Evolutionary conservation across 345 rosid genomes (phyloP).

Genomic region (Capsella bursapastoris): DNA sequence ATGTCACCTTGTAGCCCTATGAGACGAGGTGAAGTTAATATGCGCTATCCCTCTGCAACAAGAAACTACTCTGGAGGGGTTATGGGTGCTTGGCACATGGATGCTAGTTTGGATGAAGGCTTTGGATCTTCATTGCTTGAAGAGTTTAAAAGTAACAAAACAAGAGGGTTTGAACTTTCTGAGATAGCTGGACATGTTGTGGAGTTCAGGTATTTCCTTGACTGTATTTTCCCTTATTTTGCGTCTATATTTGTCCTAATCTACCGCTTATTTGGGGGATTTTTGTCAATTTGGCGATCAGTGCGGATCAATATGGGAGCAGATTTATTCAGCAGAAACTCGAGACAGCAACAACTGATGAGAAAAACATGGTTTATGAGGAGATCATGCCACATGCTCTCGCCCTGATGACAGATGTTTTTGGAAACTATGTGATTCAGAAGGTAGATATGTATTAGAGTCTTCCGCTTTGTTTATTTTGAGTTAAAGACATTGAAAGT

Average conservation of each 20-base stretch:
- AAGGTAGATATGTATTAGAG: constrained; percentile 55
- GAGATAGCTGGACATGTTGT: constrained; percentile 77
- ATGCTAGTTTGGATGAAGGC: constrained; percentile 55
- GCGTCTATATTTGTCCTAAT: background rate
- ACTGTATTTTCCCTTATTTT: background rate
- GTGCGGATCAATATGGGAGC: constrained; percentile 95
- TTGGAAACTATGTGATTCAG: constrained; percentile 95
- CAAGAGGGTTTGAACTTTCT: constrained; percentile 67
- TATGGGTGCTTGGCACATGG: constrained; percentile 66
- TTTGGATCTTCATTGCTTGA: constrained; percentile 71
- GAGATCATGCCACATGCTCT: constrained; percentile 91
- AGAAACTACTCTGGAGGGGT: constrained; percentile 60
- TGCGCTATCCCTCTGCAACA: constrained; percentile 57
- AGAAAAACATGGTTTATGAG: constrained; percentile 83
- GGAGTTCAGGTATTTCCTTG: constrained; percentile 63
- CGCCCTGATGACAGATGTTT: constrained; percentile 90
- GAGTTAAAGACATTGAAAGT: background rate
- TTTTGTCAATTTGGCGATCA: constrained; percentile 36
- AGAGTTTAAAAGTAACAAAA: constrained; percentile 75
- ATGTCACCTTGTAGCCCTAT: constrained; percentile 61
- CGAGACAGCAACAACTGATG: constrained; percentile 85
- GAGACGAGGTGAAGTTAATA: constrained; percentile 58
- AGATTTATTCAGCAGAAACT: constrained; percentile 97
- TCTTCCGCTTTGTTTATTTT: background rate
- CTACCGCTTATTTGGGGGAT: background rate